Conservation (phyloP, 495 filamentous ascomycete species). For the Hamigera avellanea region DNA sequence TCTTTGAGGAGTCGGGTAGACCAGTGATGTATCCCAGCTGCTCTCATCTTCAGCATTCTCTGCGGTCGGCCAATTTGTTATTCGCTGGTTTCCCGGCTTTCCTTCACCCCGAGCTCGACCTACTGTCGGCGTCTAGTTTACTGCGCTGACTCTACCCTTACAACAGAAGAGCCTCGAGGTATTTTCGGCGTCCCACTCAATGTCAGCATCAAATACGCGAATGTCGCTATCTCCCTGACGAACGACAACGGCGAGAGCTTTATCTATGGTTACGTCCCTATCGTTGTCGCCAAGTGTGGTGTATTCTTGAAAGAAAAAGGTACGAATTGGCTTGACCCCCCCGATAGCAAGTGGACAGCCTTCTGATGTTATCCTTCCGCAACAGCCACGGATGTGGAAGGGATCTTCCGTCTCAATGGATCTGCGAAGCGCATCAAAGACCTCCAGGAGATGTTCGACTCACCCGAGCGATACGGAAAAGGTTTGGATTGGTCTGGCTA, state of each 20-base stretch:
- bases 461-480: conserved; percentile 93
- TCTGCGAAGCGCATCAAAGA: conserved; percentile 99
- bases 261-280: conserved; percentile 97
- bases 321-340: conserved; percentile 26
- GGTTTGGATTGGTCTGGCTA: conserved; percentile 95
- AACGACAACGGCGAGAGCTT: conserved; percentile 86
- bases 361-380: conserved; percentile 1
- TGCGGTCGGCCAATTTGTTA: too few species aligned
- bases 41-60: too few species aligned
- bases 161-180: conserved; percentile 30
- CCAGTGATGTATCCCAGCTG: too few species aligned
- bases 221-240: conserved; percentile 93
- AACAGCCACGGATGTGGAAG: conserved; percentile 87
- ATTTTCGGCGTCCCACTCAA: conserved; percentile 96
- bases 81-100: conserved; percentile 2
- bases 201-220: conserved; percentile 93
- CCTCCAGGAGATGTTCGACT: conserved; percentile 81
- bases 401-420: conserved; percentile 92
- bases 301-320: conserved; percentile 98
- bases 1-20: too few species aligned
- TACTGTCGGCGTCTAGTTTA: neutral
- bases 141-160: conserved; percentile 2
- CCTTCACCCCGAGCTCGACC: neutral
- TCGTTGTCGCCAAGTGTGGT: conserved; percentile 97
- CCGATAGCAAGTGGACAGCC: neutral